Evolutionary conservation across 164 flowering plant genomes (phyloP), one percentile per base, ranked within the genome.

Genomic region (Tetrastigma voinierianum): DNA sequence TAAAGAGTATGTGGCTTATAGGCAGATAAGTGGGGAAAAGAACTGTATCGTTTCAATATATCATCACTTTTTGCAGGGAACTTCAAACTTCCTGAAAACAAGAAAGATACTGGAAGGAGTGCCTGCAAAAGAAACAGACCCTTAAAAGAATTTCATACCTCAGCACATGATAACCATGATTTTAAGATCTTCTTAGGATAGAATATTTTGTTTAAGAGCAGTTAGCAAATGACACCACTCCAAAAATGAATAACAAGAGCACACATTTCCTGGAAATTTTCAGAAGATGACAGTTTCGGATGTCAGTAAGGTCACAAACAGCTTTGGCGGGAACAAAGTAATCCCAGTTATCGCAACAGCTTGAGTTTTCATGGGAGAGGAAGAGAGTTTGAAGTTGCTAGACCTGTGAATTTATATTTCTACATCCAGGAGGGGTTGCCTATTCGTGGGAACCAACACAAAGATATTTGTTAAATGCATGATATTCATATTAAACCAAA

Each of bases 71-170:
- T 72, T 48, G 87, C 82, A 19, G 89, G 87, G 69, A 95, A 86
- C 79, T 88, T 92, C 75, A 88, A 67, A 69, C 93, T 84, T 75
- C 84, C 74, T 56, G 94, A 80, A 70, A 95, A 82, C 80, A 95
- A 63, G 55, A 72, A 78, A 46, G 85, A 75, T 60, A 92, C 88
- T 47, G 99, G 99, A 66, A 77, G 88, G 58, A 87, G 75, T 59
- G 81, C 97, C 99, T 95, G 89, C 80, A 75, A 59, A 75, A 24
- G 61, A 63, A 66, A 65, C 11, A 57, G 62, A 10, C 13, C 59
- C 12, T 17, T 10, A 17, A 21, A 57, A 55, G 66, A 45, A 17
- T 21, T 46, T 49, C 8, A 46, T 20, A 45, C 3, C 11, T 24
- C 17, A 49, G 23, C 18, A 55, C 32, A 19, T 46, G 51, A 61